Base-by-base conservation (phyloP, 768 basidiomycete genomes). In the Chiua virens region DNA sequence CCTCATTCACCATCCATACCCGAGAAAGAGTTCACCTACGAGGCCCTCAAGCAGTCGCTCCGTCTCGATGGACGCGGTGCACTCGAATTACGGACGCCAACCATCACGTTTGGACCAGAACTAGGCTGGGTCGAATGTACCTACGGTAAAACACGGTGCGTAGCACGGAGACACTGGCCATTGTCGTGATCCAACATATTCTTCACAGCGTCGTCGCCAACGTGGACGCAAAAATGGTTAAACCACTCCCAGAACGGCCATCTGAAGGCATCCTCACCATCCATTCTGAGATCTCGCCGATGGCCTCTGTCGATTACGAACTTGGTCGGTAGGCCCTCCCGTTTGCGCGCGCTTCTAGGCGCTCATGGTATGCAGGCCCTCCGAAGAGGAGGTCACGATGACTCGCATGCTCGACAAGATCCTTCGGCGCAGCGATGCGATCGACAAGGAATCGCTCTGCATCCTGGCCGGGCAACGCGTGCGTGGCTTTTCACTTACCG, bases 371-470 rank as follows among this genome's bases (percentile, higher is more conserved):
- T 5, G n/a, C 65, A 95, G 90, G 36, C 77, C 89, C 4, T 90
- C 92, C 4, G 96, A 98, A 43, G 92, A 96, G 61, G 96, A 98
- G 71, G 82, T 95, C 1, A 79, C 85, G 3, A 87, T 98, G 44
- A 88, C 90, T 1, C 81, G 95, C 6, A 87, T 97, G 82, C 77
- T 99, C 25, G 96, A 98, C 70, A 98, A 98, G 71, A 86, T 97
- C 25, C 71, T 99, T 39, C 75, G 86, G 64, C 73, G 93, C 53
- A 96, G 94, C 57, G 93, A 97, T 62, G 87, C 90, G 0, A 78
- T 99, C 17, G 97, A 99, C 74, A 89, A 94, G 63, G 97, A 98
- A 66, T 89, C 93, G 1, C 69, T 99, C 18, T 99, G 97, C 68
- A 85, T 99, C 42, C 68, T 95, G 14, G 93, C 96, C 8, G 95